Conservation (phyloP, 495 filamentous ascomycete species). For the Monascus purpureus region DNA sequence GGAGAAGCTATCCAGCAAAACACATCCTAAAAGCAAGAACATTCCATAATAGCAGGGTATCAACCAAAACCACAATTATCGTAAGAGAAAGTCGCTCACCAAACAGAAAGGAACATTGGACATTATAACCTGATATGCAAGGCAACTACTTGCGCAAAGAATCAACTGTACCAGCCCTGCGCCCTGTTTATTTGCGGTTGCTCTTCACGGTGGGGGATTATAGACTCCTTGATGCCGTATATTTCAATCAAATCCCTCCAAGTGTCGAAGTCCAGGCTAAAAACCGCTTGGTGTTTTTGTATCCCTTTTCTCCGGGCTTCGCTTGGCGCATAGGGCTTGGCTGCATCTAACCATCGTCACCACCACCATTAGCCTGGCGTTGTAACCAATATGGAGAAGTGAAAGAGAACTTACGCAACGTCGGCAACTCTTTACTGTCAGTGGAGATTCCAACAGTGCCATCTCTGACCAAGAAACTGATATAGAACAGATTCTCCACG, state of each 20-base stretch:
- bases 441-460: constrained; percentile 52
- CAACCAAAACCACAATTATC: too few species aligned
- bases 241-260: constrained; percentile 64
- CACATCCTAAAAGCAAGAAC: too few species aligned
- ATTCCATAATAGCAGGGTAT: too few species aligned
- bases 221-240: constrained; percentile 58
- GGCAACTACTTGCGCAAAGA: too few species aligned
- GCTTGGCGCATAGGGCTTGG: constrained; percentile 23
- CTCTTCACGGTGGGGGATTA: constrained; percentile 73
- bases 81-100: too few species aligned
- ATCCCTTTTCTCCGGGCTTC: constrained; percentile 35
- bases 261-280: constrained; percentile 66
- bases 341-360: constrained; percentile 22
- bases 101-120: too few species aligned
- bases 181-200: constrained; percentile 34
- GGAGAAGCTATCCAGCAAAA: too few species aligned
- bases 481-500: constrained; percentile 93
- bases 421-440: constrained; percentile 52
- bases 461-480: constrained; percentile 87
- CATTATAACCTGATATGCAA: too few species aligned
- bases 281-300: constrained; percentile 68
- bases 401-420: constrained; percentile 46
- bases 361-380: not conserved
- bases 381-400: not conserved
- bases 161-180: constrained; percentile 72